Evolutionary conservation across 2,329 filamentous ascomycete species (phyloP), one percentile per base, ranked within the genome.

Genomic region (Elsinoe perseae): DNA sequence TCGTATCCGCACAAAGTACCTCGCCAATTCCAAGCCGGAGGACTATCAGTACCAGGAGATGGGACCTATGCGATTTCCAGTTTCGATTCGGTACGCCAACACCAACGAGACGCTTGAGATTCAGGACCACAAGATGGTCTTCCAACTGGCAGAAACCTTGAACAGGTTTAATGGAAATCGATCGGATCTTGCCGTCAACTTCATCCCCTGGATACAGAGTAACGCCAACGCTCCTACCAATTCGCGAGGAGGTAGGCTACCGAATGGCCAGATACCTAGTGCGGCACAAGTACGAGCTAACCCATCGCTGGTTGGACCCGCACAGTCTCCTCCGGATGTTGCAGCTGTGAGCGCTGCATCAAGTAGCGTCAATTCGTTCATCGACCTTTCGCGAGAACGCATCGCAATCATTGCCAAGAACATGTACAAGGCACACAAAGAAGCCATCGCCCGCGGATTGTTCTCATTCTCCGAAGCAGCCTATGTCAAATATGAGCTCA

Each of bases 1-100:
- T 2, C 78, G 84, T 18, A 77, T 86, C 0, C 80, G 80, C 57
- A 86, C 83, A 1, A 76, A 76, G 56, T 86, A 86, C 56, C 74
- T 86, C 1, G 76, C 77, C 2, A 79, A 77, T 3, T 79, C 77
- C 3, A 76, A 74, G 0, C 80, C 81, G 0, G 77, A 78, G 18
- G 75, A 85, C 59, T 85, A 86, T 63, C 81, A 82, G 18, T 86
- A 86, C 65, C 82, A 85, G 62, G 83, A 85, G 64, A 78, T 79
- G 80, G 83, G 83, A 0, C 80, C 82, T 0, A 85, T 86, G 82
- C 72, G 82, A 1, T 81, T 86, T 61, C 83, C 83, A 0, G 72
- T 79, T 14, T 75, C 73, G 2, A 68, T 75, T 14, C 71, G 66
- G 1, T 75, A 80, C 60, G 74, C 75, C n/a, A 81, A 82, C 60